These are phyloP conservation scores for Penicillium sp. DNA, from an alignment of 2,329 filamentous ascomycete species.

Conservation along the genomic window DNA sequence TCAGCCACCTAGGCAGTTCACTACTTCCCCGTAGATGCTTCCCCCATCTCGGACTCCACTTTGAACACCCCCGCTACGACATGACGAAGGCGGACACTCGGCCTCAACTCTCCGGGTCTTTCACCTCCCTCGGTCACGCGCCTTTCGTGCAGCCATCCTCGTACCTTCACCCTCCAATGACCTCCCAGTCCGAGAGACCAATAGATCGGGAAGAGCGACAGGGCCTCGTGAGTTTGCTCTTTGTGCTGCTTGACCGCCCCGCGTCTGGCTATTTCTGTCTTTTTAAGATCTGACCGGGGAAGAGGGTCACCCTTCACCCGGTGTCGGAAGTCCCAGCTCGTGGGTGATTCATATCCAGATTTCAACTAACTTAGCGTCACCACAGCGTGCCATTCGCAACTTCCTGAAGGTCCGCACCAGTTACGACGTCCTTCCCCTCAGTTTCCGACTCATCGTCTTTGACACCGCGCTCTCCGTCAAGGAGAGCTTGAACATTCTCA, in stretches of 20 bases:
- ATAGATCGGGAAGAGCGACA: conserved; percentile 49
- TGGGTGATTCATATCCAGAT: conserved; percentile 16
- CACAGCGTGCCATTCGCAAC: conserved; percentile 80
- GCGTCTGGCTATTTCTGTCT: conserved; percentile 3
- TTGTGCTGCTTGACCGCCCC: conserved; percentile 11
- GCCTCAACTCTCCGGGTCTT: conserved; percentile 19
- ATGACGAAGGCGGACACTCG: conserved; percentile 26
- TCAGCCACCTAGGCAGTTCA: too few relatives aligned
- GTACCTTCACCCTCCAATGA: conserved; percentile 45
- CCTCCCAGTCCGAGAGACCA: conserved; percentile 43
- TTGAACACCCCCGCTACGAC: conserved; percentile 8
- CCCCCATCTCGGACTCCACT: background rate
- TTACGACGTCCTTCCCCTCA: conserved; percentile 95
- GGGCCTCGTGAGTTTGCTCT: conserved; percentile 42
- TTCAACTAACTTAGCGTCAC: conserved; percentile 28
- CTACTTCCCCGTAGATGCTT: background rate
- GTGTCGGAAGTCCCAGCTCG: conserved; percentile 11
- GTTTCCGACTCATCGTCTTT: conserved; percentile 91
- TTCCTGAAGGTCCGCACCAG: conserved; percentile 95
- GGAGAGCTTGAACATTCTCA: conserved; percentile 92
- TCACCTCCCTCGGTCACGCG: conserved; percentile 39
- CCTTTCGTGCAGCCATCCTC: conserved; percentile 48
- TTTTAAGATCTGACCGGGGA: conserved; percentile 5
- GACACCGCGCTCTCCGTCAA: conserved; percentile 94
- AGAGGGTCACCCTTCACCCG: background rate